Conservation (phyloP, 2,329 filamentous ascomycete genomes). For the Verticillium dahliae region DNA sequence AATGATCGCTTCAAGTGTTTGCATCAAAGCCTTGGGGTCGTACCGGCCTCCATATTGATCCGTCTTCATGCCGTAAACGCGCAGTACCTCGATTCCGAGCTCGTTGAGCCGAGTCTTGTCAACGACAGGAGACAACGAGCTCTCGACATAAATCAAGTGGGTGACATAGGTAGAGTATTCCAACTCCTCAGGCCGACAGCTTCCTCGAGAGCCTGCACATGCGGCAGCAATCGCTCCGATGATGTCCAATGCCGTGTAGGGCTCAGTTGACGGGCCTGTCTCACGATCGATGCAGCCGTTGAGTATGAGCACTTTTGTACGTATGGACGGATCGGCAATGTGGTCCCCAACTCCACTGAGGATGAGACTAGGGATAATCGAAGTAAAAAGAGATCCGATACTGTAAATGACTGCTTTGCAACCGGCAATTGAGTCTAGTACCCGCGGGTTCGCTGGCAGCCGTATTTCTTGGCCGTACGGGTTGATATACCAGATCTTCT, state of each 20-base stretch:
- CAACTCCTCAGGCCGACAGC: slow-evolving; percentile 22
- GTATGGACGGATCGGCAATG: slow-evolving; percentile 31
- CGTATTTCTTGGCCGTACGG: slow-evolving; percentile 96
- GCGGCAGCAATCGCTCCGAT: slow-evolving; percentile 72
- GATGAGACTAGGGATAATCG: slow-evolving; percentile 75
- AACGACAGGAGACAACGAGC: slow-evolving; percentile 61
- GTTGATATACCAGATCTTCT: slow-evolving; percentile 93
- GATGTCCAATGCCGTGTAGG: slow-evolving; percentile 75
- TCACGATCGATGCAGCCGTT: slow-evolving; percentile 84
- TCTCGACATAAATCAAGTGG: slow-evolving; percentile 76
- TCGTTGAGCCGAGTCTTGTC: slow-evolving; percentile 56
- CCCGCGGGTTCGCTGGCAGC: slow-evolving; percentile 75
- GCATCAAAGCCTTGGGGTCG: slow-evolving; percentile 66
- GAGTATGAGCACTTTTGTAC: slow-evolving; percentile 74
- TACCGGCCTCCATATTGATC: slow-evolving; percentile 49
- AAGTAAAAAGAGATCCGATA: slow-evolving; percentile 91
- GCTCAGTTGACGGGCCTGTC: slow-evolving; percentile 61
- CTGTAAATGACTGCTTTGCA: slow-evolving; percentile 76
- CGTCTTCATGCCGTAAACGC: slow-evolving; percentile 64
- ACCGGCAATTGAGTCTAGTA: slow-evolving; percentile 58
- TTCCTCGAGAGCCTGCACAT: slow-evolving; percentile 52
- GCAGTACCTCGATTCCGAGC: slow-evolving; percentile 70
- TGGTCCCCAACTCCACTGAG: slow-evolving; percentile 66
- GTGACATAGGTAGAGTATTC: slow-evolving; percentile 68
- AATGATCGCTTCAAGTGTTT: slow-evolving; percentile 72